Base-by-base conservation (phyloP, 768 basidiomycete species). In the Leccinum variicolor region DNA sequence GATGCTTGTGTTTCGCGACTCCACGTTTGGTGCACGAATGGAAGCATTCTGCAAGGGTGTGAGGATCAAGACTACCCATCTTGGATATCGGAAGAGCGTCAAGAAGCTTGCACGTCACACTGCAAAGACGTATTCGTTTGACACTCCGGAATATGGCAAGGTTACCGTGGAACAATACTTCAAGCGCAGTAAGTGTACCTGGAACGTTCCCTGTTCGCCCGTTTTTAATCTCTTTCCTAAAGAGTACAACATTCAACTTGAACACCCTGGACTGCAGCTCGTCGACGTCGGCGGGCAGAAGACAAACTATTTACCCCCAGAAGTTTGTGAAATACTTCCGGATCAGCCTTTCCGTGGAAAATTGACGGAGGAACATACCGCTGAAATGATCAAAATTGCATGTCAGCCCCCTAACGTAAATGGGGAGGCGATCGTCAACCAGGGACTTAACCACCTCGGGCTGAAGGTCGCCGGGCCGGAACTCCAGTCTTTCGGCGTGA, bases 11-110 rank as follows among this genome's bases (percentile, higher is more conserved):
- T 82, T 82, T 64, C 61, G 66, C 25, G 63, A 76, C 1, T 76
- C 79, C 4, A 84, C 81, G 58, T 86, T 82, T 59, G 84, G 84
- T 13, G 89, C 83, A 3, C 80, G 84, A 25, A 66, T 78, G 33
- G 76, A 75, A n/a, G 81, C 73, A 0, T 92, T 90, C 61, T 85
- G 82, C 41, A 83, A 78, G 58, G 81, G 87, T 8, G 79, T 92
- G 3, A 76, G 91, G 39, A 74, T 93, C 49, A 78, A 77, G 67
- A 83, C 89, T 1, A 79, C 70, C 2, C 90, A 92, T 71, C 76
- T 93, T 14, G 83, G 84, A n/a, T 87, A 90, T 64, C 83, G 76
- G 66, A 92, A 90, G 73, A 84, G 85, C 0, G 79, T 93, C 57
- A 87, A 86, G 68, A 70, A 70, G 3, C 67, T 89, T 14, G 75